Percentiles rank a stretch among this genome's conserved stretches.
phyloP scores from a whole-genome alignment of 2,329 filamentous ascomycete genomes.

The Trichoderma sp. region DNA sequence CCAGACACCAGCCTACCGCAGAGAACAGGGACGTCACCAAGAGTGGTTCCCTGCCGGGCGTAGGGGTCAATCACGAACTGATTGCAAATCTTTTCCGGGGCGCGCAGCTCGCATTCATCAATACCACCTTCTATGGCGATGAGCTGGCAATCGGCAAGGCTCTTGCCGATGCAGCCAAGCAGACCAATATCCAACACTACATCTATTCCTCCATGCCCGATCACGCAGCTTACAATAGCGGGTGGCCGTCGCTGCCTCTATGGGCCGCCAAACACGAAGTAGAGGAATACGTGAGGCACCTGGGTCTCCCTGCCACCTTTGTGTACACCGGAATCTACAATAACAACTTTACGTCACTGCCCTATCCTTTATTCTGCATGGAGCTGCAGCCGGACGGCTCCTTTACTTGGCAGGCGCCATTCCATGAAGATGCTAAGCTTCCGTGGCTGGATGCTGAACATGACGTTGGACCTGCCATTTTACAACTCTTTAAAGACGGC shows the following conservation, averaged over 20 bases:
- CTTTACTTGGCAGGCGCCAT: constrained; percentile 91
- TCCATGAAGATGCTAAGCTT: constrained; percentile 83
- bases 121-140: constrained; percentile 96
- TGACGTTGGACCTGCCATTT: constrained; percentile 86
- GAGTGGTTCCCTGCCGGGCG: constrained; percentile 63
- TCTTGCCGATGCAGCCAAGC: constrained; percentile 85
- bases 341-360: constrained; percentile 95
- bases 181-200: constrained; percentile 82
- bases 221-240: constrained; percentile 74
- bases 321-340: constrained; percentile 98
- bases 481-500: constrained; percentile 95
- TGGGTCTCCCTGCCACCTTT: constrained; percentile 84
- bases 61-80: constrained; percentile 70
- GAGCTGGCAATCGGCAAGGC: constrained; percentile 87
- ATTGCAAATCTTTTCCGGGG: constrained; percentile 79
- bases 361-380: constrained; percentile 95
- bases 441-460: constrained; percentile 97
- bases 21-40: constrained; percentile 64
- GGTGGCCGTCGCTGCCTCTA: constrained; percentile 81
- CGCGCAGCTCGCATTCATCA: constrained; percentile 90
- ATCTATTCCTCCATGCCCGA: constrained; percentile 98
- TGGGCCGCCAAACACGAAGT: constrained; percentile 93
- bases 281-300: constrained; percentile 83
- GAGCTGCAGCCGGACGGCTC: constrained; percentile 81
- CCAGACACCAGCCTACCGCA: constrained; percentile 53